These are phyloP conservation scores for Umbelopsis sp. DNA, from an alignment of 192 early-diverging fungal genomes.

Conservation along the genomic window DNA sequence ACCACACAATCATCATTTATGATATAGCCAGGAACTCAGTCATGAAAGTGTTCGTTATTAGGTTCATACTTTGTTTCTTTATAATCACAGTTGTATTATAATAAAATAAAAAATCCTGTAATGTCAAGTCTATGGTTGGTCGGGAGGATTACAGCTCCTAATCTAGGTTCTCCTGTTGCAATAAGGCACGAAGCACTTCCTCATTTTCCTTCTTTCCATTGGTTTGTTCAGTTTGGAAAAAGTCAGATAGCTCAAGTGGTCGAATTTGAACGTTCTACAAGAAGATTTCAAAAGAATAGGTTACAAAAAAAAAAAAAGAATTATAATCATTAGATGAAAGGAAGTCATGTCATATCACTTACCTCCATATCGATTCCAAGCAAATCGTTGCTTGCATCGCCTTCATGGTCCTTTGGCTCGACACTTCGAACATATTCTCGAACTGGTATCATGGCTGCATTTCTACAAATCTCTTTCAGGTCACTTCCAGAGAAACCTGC, in stretches of 20 bases:
- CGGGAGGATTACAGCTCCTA: not conserved
- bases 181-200: not conserved
- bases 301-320: not conserved
- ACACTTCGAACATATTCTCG: constrained; percentile 75
- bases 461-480: constrained; percentile 96
- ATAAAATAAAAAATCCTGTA: too few species aligned
- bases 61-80: too few species aligned
- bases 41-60: too few species aligned
- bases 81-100: too few species aligned
- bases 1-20: too few species aligned
- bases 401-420: constrained; percentile 28
- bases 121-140: too few species aligned
- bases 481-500: constrained; percentile 90
- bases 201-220: constrained; percentile 18
- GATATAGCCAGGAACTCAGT: too few species aligned
- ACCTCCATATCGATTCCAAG: constrained; percentile 27
- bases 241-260: constrained; percentile 27
- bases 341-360: too few species aligned
- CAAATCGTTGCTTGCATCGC: constrained; percentile 32
- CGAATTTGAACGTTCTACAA: constrained; percentile 33
- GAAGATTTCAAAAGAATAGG: not conserved
- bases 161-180: constrained; percentile 31
- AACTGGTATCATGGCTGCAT: constrained; percentile 95
- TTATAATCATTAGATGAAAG: not conserved
- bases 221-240: constrained; percentile 25